phyloP scores from a whole-genome alignment of 2,329 filamentous ascomycete species.

The Xylariaceae sp. region DNA sequence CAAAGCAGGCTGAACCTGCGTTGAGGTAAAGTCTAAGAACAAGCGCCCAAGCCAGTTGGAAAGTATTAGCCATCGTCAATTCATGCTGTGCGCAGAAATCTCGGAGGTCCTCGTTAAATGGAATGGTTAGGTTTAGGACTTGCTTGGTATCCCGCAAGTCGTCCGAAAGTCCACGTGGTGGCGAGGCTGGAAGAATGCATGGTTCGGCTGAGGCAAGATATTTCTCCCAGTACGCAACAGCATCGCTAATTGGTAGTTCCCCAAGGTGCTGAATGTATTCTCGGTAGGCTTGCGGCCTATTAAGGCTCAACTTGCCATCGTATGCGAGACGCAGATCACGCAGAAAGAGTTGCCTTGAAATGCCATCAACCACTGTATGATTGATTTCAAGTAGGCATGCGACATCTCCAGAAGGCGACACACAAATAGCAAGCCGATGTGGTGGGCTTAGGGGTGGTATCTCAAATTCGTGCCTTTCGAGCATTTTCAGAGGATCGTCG shows the following conservation, averaged over 20 bases:
- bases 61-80: constrained; percentile 8
- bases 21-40: constrained; percentile 4
- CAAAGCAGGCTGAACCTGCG: constrained; percentile 11
- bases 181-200: constrained; percentile 4
- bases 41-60: constrained; percentile 21
- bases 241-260: not conserved
- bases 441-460: constrained; percentile 1
- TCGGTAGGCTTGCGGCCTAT: not conserved
- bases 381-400: constrained; percentile 8
- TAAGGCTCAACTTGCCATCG: not conserved
- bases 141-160: not conserved
- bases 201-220: constrained; percentile 11
- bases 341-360: constrained; percentile 2
- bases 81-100: constrained; percentile 3
- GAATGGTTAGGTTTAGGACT: not conserved
- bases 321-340: constrained; percentile 16
- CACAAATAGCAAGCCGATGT: constrained; percentile 12
- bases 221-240: not conserved
- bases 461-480: constrained; percentile 6
- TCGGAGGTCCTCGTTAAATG: not conserved
- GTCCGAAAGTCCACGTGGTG: not conserved
- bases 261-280: constrained; percentile 1
- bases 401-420: constrained; percentile 2
- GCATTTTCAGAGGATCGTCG: not conserved
- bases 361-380: constrained; percentile 18